Conservation (phyloP, 75 land plant species). For the Adiantum capillusveneris region DNA sequence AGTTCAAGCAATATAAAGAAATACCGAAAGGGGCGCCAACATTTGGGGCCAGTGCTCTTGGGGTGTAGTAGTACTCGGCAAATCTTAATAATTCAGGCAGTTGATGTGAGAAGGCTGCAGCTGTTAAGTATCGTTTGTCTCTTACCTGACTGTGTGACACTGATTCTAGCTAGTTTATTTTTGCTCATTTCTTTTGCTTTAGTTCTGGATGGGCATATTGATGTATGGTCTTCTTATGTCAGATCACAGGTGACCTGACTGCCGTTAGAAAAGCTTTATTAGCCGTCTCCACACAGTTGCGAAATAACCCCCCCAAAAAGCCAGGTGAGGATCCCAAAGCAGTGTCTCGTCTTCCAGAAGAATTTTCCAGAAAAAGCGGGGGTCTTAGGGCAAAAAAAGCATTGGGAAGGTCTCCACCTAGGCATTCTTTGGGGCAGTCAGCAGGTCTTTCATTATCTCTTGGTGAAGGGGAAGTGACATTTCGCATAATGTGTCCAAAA, state of each 20-base stretch:
- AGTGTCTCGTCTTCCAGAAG: neutral
- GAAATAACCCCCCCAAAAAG: slow-evolving; percentile 27
- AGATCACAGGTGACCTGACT: slow-evolving; percentile 29
- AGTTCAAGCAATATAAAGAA: too few species aligned
- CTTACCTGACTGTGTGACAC: too few species aligned
- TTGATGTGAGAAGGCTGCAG: too few species aligned
- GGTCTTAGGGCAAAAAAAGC: neutral
- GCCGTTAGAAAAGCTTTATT: slow-evolving; percentile 37
- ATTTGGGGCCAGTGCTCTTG: too few species aligned
- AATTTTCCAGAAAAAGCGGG: neutral
- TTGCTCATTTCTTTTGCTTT: too few species aligned
- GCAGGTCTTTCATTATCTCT: neutral
- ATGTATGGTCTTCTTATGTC: slow-evolving; percentile 5
- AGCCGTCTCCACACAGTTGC: slow-evolving; percentile 29
- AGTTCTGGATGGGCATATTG: too few species aligned
- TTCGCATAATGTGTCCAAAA: slow-evolving; percentile 56
- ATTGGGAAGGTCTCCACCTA: neutral
- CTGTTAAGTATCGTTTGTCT: too few species aligned
- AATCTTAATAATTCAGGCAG: too few species aligned
- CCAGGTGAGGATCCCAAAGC: neutral
- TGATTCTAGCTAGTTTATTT: too few species aligned
- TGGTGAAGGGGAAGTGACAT: slow-evolving; percentile 33
- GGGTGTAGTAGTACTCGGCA: too few species aligned
- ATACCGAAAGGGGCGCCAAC: too few species aligned
- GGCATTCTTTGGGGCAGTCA: neutral